Percentiles rank a stretch among this genome's conserved stretches.
Evolutionary conservation across 306 rosid genomes (phyloP).

Genomic region (Rosa lucieae): DNA sequence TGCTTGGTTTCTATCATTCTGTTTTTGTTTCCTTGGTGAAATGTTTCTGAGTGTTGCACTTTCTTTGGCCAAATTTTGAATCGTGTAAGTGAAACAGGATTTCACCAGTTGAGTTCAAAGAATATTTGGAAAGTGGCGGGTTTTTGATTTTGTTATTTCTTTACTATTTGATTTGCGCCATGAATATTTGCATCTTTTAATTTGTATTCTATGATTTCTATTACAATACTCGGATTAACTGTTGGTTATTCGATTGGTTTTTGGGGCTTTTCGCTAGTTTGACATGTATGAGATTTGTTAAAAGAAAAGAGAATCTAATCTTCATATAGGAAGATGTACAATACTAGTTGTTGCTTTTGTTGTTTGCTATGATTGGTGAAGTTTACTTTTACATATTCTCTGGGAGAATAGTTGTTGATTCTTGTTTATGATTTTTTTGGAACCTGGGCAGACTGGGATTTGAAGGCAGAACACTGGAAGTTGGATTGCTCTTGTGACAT

Average conservation of each 20-base stretch:
- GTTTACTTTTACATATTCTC: slow-evolving; percentile 7
- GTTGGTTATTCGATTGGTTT: slow-evolving; percentile 8
- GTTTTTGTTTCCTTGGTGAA: not conserved
- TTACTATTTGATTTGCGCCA: slow-evolving; percentile 13
- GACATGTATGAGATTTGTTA: slow-evolving; percentile 22
- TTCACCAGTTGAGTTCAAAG: slow-evolving; percentile 21
- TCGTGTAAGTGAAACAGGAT: slow-evolving; percentile 12
- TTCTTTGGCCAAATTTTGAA: slow-evolving; percentile 22
- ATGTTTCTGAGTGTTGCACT: not conserved
- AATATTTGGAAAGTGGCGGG: slow-evolving; percentile 25
- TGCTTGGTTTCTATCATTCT: not conserved
- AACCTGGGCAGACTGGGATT: slow-evolving; percentile 31
- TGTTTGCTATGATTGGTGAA: slow-evolving; percentile 8
- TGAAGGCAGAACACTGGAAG: slow-evolving; percentile 18
- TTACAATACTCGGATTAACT: not conserved
- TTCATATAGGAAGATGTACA: not conserved
- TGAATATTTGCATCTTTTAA: not conserved
- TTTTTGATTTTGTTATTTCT: not conserved
- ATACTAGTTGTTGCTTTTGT: not conserved
- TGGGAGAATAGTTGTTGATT: not conserved
- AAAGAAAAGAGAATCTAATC: slow-evolving; percentile 21
- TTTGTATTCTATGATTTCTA: slow-evolving; percentile 7
- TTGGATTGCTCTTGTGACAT: slow-evolving; percentile 13
- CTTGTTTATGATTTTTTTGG: slow-evolving; percentile 27
- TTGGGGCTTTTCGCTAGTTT: slow-evolving; percentile 16